Base-by-base conservation (phyloP, 1,139 yeast genomes). In the Nakaseomyces bracarensis region DNA sequence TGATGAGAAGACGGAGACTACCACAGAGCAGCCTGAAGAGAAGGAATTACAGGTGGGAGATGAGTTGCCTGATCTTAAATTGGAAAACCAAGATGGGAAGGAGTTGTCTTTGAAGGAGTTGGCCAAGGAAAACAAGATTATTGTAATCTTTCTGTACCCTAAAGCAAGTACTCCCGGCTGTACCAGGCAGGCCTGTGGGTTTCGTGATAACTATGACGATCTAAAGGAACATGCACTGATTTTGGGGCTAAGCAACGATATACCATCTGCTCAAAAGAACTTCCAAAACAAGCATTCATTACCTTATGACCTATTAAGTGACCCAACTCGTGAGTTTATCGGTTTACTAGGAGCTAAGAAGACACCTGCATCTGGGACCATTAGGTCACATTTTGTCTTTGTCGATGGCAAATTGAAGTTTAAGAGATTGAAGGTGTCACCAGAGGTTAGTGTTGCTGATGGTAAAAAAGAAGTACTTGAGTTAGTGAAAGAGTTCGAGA, bases 101-200 rank as follows among this genome's bases (percentile, higher is more conserved):
- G 71, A 70, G 16, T 70, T 87, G 37, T 65, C 72, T 28, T 65
- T 83, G 51, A 59, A 54, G 21, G 69, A 74, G 14, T 66, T 72
- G 14, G 76, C 79, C 6, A 52, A 63, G 15, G 63, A 70, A 10
- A 64, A 75, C 36, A 72, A 72, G 45, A 70, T 74, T 39, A 65
- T 81, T 53, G 72, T 84, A 40, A 73, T 82, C 34, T 82, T 82
- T 60, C 75, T 95, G 13, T 91, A 87, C 58, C 97, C 98, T 42
- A 82, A 74, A 57, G 98, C 97, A 0, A 79, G 82, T 27, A 91
- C 98, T 0, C 96, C 96, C 1, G 97, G 97, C 2, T 89, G 97
- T 64, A 87, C 93, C 1, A 74, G 87, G 55, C 98, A 91, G 66
- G 96, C 87, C 1, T 75, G 84, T 62, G 96, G 96, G 0, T 91